Conservation (phyloP, 179 eudicot species). For the Nepenthes alata region DNA sequence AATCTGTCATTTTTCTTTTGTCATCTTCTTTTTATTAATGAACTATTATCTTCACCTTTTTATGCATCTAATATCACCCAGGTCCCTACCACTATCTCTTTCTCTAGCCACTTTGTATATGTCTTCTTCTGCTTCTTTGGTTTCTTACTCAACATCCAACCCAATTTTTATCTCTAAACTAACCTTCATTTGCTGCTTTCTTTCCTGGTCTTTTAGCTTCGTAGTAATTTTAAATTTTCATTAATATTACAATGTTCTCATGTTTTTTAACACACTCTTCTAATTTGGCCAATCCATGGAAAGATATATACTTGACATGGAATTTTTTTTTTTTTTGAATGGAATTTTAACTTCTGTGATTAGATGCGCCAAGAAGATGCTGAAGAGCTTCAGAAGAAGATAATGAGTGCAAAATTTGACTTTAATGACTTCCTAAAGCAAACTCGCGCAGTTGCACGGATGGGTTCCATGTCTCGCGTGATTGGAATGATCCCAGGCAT, state of each 20-base stretch:
- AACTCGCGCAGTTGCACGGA: slow-evolving; percentile 88
- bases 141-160: too few relatives aligned
- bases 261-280: too few relatives aligned
- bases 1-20: too few relatives aligned
- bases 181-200: neutral
- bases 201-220: neutral
- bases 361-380: slow-evolving; percentile 97
- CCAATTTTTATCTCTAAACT: neutral
- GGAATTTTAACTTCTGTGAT: slow-evolving; percentile 8
- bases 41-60: too few relatives aligned
- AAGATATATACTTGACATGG: neutral
- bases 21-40: too few relatives aligned
- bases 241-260: too few relatives aligned
- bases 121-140: too few relatives aligned
- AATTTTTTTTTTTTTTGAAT: slow-evolving; percentile 5
- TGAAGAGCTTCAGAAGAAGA: slow-evolving; percentile 88
- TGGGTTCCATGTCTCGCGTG: slow-evolving; percentile 98
- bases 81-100: too few relatives aligned
- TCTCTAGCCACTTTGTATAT: too few relatives aligned
- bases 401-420: slow-evolving; percentile 90
- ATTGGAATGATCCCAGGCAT: slow-evolving; percentile 99
- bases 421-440: slow-evolving; percentile 96
- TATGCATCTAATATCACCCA: too few relatives aligned
- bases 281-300: neutral
- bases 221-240: too few relatives aligned